Evolutionary conservation across 139 green algal genomes (phyloP).

Genomic region (Ulvella scutata): DNA sequence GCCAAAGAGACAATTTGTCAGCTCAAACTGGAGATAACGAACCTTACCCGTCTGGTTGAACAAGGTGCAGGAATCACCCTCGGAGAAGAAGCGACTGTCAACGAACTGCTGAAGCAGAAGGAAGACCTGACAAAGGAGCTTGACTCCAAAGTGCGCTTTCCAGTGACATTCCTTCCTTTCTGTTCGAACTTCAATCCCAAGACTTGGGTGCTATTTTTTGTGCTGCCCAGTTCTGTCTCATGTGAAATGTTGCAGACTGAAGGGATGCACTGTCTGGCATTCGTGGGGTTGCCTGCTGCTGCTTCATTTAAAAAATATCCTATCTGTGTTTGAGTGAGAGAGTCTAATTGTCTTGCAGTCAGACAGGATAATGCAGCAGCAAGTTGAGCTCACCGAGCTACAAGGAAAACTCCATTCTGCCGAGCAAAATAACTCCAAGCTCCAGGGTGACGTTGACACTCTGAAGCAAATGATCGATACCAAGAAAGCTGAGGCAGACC

Average conservation of each 20-base stretch:
- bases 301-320: not conserved
- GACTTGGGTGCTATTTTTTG: no score
- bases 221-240: no score
- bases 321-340: not conserved
- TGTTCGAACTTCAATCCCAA: no score
- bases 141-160: conserved; percentile 35
- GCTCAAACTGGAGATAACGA: conserved; percentile 74
- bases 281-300: not conserved
- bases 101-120: conserved; percentile 61
- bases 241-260: not conserved
- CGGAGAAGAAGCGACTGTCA: conserved; percentile 59
- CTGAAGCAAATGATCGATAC: conserved; percentile 12
- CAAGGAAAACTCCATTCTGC: conserved; percentile 42
- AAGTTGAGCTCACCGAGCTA: conserved; percentile 38
- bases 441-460: conserved; percentile 45
- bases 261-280: not conserved
- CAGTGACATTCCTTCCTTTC: no score
- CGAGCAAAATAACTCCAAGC: conserved; percentile 42
- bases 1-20: conserved; percentile 68
- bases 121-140: conserved; percentile 62
- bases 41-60: conserved; percentile 66
- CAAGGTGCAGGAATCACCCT: conserved; percentile 54
- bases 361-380: conserved; percentile 36
- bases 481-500: conserved; percentile 58
- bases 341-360: conserved; percentile 12